Percentiles rank a stretch among this genome's conserved stretches.
Evolutionary conservation across 2,329 filamentous ascomycete genomes (phyloP).

Genomic region (Fusarium papillatum): DNA sequence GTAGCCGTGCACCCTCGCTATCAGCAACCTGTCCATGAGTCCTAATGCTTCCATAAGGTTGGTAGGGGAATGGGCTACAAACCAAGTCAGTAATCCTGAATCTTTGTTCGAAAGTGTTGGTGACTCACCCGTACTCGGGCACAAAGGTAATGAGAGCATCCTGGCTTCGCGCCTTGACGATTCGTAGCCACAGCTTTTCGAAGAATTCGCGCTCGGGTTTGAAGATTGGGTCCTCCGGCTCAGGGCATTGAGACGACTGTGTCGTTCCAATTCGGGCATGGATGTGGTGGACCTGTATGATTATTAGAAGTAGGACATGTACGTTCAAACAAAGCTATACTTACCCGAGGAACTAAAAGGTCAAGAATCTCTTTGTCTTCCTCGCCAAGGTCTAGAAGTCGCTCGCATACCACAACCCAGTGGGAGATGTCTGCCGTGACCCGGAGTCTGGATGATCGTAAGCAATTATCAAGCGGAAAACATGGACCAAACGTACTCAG

Average conservation of each 20-base stretch:
- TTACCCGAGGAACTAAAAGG: neutral
- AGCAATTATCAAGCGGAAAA: too few species aligned
- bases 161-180: neutral
- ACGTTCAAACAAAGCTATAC: neutral
- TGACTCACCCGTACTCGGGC: neutral
- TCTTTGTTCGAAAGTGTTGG: too few species aligned
- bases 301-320: neutral
- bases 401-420: neutral
- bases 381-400: neutral
- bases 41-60: neutral
- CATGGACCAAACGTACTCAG: too few species aligned
- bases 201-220: neutral
- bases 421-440: neutral
- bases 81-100: neutral
- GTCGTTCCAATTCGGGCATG: neutral
- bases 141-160: neutral
- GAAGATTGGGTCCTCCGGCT: neutral
- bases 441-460: neutral
- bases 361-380: neutral
- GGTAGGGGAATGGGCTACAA: neutral
- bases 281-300: neutral
- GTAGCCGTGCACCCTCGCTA: slow-evolving; percentile 1
- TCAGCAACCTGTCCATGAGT: neutral
- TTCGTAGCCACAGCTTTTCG: neutral
- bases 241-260: neutral